Evolutionary conservation across 2,329 filamentous ascomycete genomes (phyloP), one percentile per base, ranked within the genome.

Genomic region (Berkeleyomyces rouxiae): DNA sequence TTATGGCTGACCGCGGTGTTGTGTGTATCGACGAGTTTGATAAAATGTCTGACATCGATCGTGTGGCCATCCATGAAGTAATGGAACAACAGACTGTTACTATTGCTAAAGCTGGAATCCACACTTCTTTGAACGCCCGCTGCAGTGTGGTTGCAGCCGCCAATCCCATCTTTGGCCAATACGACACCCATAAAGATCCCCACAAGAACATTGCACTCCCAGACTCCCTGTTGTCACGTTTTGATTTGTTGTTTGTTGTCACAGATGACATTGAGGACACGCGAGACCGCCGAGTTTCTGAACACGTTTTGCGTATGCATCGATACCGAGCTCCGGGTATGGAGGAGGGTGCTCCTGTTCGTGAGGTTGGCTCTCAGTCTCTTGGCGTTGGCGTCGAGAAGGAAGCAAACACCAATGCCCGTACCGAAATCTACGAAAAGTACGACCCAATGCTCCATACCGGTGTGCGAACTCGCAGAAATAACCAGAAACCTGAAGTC

Each of bases 51-150:
- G 93, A 99, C 71, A 86, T 97, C 64, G 93, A 99, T 74, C 85
- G 93, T 71, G 93, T 99, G 3, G 93, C 93, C 57, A 99, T 99
- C 68, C 93, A 99, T 82, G 93, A 99, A 88, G 93, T 99, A 67
- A 99, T 99, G 93, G 93, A 99, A 75, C 93, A 99, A 76, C 93
- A 99, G 75, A 99, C 93, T 0, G 93, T 99, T 65, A 99, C 93
- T 11, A 99, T 99, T 70, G 93, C 93, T 61, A 99, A 99, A 76
- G 93, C 93, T 1, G 93, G 93, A 67, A 99, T 99, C 64, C 93
- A 99, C 74, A 99, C 93, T 0, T 96, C 91, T 2, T 79, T 99
- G 65, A 99, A 99, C 71, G 93, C 93, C 61, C 86, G 93, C 63
- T 99, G 93, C 76, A 96, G 90, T 74, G 93, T 99, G 66, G 83